A percentile compares a stretch with the other conserved stretches of the same genome.
Conservation (phyloP, 225 moss, liverwort and hornwort species). For the Sphagnum contortum region DNA sequence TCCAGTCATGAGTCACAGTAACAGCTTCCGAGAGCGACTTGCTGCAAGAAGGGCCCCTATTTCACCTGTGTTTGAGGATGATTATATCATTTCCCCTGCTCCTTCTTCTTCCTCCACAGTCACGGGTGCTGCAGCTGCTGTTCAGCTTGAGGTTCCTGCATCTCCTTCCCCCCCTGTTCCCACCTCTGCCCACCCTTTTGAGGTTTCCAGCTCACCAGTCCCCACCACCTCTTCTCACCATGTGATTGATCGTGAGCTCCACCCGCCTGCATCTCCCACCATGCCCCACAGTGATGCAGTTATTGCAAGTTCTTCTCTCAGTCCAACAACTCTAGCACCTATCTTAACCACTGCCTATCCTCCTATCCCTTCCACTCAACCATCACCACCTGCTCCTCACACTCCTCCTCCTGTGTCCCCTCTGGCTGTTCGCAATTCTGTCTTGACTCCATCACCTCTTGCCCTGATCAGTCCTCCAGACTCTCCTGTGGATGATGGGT, state of each 20-base stretch:
- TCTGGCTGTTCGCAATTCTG: background rate
- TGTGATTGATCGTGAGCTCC: background rate
- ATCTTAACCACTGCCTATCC: background rate
- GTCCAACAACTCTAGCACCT: background rate
- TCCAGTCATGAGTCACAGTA: background rate
- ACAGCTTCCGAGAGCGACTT: background rate
- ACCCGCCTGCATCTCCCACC: too few relatives aligned
- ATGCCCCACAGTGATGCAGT: too few relatives aligned
- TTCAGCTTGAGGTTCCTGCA: too few relatives aligned
- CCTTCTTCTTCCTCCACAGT: background rate
- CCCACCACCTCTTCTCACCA: background rate
- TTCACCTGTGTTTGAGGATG: slow-evolving; percentile 1
- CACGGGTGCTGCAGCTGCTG: too few relatives aligned
- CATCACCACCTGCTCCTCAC: background rate
- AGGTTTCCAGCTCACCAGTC: background rate
- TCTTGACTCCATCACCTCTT: background rate
- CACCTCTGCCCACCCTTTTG: background rate
- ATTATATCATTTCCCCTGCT: background rate
- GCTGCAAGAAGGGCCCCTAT: background rate
- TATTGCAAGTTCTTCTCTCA: background rate
- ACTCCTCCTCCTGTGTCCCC: background rate
- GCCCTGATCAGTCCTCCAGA: background rate
- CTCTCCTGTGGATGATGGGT: too few relatives aligned
- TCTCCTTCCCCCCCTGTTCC: background rate
- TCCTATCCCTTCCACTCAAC: too few relatives aligned